Base-by-base conservation (phyloP, 306 rosid species). In the Ammopiptanthus mongolicus region DNA sequence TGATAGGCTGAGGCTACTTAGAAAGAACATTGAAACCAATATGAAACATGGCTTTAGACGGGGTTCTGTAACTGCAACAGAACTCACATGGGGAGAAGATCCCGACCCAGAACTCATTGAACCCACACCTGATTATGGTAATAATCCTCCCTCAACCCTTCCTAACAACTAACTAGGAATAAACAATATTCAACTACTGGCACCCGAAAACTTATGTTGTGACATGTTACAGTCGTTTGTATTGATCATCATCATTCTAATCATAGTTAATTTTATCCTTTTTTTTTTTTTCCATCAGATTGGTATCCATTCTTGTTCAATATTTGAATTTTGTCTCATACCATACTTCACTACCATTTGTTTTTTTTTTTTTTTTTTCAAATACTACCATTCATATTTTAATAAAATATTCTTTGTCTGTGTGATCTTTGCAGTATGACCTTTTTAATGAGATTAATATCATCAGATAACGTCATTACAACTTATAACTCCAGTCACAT, bases 1-100 rank as follows among this genome's bases (percentile, higher is more conserved):
- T 61, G 97, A 92, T 87, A 87, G 96, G 79, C 76, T 92, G 58
- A 86, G 88, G 79, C 78, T 92, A 60, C 88, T 90, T 55, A 85
- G 77, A 80, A 90, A 88, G 85, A 92, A 92, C 73, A 73, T 90
- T 59, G 89, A 87, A 80, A 84, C 86, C 80, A 90, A 92, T 60
- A 83, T 88, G 79, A 59, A 76, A 37, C 89, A 89, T 23, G 75
- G 78, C 36, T 75, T 81, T 44, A 48, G 85, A 36, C 83, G 87
- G 33, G 96, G 96, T 65, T 87, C 96, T 8, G 82, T 83, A 57
- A 82, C 79, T 19, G 91, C 89, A 25, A 72, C 77, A 18, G 96
- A 92, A 75, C 89, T 86, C 73, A 68, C 74, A 44, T 92, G 96
- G 96, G 91, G 93, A 66, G 96, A 89, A 44, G 96, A 90, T 84